Evolutionary conservation across 441 rosid species (phyloP).

Genomic region (Arabidopsis lyrata): DNA sequence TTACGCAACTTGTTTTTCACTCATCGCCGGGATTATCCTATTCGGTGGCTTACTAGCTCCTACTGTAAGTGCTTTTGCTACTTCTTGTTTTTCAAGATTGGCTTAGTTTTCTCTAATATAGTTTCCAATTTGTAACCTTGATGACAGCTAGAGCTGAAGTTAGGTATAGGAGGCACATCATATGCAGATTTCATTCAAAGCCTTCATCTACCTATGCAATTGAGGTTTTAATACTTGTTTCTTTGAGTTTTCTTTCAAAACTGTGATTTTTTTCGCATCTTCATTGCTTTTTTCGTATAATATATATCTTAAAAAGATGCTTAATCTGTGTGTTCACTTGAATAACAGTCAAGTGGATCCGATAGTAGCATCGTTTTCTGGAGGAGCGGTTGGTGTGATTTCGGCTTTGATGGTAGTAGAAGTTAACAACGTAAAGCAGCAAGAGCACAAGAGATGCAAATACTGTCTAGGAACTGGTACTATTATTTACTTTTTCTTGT

Average conservation of each 20-base stretch:
- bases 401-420: slow-evolving; percentile 98
- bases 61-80: slow-evolving; percentile 58
- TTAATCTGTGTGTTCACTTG: slow-evolving; percentile 18
- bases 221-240: slow-evolving; percentile 60
- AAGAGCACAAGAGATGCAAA: slow-evolving; percentile 96
- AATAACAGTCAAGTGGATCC: slow-evolving; percentile 89
- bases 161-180: slow-evolving; percentile 95
- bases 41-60: slow-evolving; percentile 99
- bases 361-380: slow-evolving; percentile 98
- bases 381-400: slow-evolving; percentile 98
- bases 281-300: background rate
- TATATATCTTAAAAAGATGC: background rate
- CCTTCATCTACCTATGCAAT: slow-evolving; percentile 88
- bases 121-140: slow-evolving; percentile 29
- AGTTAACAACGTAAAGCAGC: slow-evolving; percentile 94
- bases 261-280: background rate
- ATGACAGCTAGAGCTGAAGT: slow-evolving; percentile 86
- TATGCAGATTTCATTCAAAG: slow-evolving; percentile 83
- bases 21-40: slow-evolving; percentile 85
- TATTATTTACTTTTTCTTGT: background rate
- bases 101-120: background rate
- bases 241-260: background rate
- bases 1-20: slow-evolving; percentile 89
- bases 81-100: slow-evolving; percentile 9
- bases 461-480: slow-evolving; percentile 97